Conservation (phyloP, 2,329 filamentous ascomycete species). For the Arthrobotrys iridis region DNA sequence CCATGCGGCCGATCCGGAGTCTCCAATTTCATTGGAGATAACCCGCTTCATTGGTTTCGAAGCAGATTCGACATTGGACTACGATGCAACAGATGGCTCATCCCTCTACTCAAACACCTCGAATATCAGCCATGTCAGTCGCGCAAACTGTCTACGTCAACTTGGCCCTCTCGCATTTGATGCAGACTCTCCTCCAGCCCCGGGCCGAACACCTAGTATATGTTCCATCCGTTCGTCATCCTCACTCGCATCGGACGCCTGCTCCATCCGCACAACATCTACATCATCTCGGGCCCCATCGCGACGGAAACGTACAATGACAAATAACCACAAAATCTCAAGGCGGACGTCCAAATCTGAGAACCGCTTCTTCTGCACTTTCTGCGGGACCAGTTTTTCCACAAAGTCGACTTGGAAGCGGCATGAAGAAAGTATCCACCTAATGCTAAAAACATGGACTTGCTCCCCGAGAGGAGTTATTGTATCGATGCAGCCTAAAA, state of each 20-base stretch:
- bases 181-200: background rate
- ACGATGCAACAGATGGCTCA: slow-evolving; percentile 19
- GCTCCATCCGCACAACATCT: slow-evolving; percentile 35
- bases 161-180: slow-evolving; percentile 18
- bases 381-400: slow-evolving; percentile 50
- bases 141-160: slow-evolving; percentile 26
- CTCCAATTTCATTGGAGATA: slow-evolving; percentile 13
- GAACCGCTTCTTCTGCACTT: slow-evolving; percentile 50
- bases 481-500: slow-evolving; percentile 27
- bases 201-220: slow-evolving; percentile 28
- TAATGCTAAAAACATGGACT: slow-evolving; percentile 51
- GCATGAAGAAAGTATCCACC: slow-evolving; percentile 47
- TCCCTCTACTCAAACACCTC: slow-evolving; percentile 34
- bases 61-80: background rate
- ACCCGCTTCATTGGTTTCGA: slow-evolving; percentile 4
- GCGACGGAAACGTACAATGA: slow-evolving; percentile 50
- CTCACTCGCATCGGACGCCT: slow-evolving; percentile 29
- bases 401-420: slow-evolving; percentile 53
- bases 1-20: background rate
- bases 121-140: slow-evolving; percentile 25
- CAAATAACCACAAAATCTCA: slow-evolving; percentile 42
- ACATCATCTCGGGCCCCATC: slow-evolving; percentile 44
- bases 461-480: slow-evolving; percentile 41
- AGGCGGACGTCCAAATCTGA: slow-evolving; percentile 39
- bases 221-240: slow-evolving; percentile 42